Base-by-base conservation (phyloP, 2,329 filamentous ascomycete species). In the Xylaria arbuscula region DNA sequence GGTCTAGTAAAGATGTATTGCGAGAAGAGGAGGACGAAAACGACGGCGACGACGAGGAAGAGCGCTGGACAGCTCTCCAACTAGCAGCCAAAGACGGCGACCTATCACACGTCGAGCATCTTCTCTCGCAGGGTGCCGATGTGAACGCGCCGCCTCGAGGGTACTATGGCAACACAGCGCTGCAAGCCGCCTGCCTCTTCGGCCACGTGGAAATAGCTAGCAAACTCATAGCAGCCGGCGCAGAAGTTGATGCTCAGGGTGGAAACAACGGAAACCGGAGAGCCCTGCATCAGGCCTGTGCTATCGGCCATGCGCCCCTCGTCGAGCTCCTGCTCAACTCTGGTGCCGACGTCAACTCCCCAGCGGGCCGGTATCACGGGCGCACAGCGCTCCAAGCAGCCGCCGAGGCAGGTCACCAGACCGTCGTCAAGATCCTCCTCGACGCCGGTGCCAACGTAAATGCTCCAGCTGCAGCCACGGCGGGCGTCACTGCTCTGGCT, bases 381-480 rank as follows among this genome's bases (percentile, higher is more conserved):
- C 79, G 67, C 76, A 84, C 62, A 77, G 81, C 66, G 71, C 80
- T 74, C 78, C 83, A 64, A 77, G 73, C 58, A 75, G 78, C 72
- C 19, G 69, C 80, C 1, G 72, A 77, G 36, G 73, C 62, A 2
- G 78, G 78, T 11, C 72, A 80, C 47, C 56, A 76, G 1, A 32
- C 48, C 2, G 60, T 73, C 2, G 76, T 81, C 0, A 56, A 34
- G 22, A 47, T 70, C 3, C 72, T 80, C 6, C 60, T 81, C 8
- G 71, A 71, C 1, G 63, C 71, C 17, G 76, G 76, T n/a, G 74
- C 75, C 10, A 71, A 76, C 59, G 71, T 77, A 11, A 80, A 81
- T 56, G 78, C 76, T 0, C 75, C 73, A 11, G 76, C 80, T 3
- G 70, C 65, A 15, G 77, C 75, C 5, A 80, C 78, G 22, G 78